Conservation (phyloP, 306 rosid species). For the Vigna nakashimae region DNA sequence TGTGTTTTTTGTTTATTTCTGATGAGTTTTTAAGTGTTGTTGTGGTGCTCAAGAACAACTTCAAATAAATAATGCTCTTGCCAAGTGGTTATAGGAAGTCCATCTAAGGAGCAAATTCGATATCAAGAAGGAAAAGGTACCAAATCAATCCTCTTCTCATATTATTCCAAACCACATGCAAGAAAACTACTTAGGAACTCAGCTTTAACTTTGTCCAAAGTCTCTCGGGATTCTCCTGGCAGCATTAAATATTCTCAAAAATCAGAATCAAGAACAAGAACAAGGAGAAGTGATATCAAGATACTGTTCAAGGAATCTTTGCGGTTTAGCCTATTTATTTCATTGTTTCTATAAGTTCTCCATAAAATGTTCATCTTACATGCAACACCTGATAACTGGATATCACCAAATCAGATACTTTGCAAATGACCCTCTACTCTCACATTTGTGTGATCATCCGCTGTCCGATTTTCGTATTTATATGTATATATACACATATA, state of each 20-base stretch:
- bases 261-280: constrained; percentile 71
- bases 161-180: constrained; percentile 75
- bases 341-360: constrained; percentile 40
- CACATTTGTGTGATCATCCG: too few relatives aligned
- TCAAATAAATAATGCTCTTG: constrained; percentile 42
- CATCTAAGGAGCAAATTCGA: constrained; percentile 57
- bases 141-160: constrained; percentile 52
- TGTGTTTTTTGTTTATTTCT: not conserved
- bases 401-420: constrained; percentile 44
- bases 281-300: constrained; percentile 56
- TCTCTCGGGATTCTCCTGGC: constrained; percentile 60
- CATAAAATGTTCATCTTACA: constrained; percentile 41
- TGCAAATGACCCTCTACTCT: constrained; percentile 18
- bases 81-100: constrained; percentile 55
- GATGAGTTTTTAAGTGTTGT: constrained; percentile 12
- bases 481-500: too few relatives aligned
- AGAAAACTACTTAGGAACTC: constrained; percentile 62
- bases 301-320: constrained; percentile 61
- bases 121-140: constrained; percentile 43
- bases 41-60: constrained; percentile 29
- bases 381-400: constrained; percentile 39
- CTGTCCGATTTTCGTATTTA: too few relatives aligned
- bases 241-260: constrained; percentile 67
- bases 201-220: constrained; percentile 64
- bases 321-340: constrained; percentile 4